Conservation (phyloP, 1,139 yeast genomes). For the Scheffersomyces segobiensis region DNA sequence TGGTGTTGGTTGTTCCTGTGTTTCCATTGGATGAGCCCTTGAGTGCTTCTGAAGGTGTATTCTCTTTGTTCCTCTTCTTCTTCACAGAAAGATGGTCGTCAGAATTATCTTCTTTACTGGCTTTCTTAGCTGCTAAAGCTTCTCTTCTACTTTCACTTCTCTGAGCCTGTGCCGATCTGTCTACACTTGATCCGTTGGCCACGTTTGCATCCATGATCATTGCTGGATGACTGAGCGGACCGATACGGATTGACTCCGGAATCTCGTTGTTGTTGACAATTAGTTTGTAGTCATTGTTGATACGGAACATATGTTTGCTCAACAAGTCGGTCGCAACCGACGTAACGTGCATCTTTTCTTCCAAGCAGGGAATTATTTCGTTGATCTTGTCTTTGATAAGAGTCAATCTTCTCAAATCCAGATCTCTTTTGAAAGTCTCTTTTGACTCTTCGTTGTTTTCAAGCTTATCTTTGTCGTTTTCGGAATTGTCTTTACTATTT, state of each 20-base stretch:
- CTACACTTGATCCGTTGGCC: conserved; percentile 29
- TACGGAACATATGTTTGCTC: conserved; percentile 64
- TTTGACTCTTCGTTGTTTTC: conserved; percentile 1
- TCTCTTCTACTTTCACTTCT: conserved; percentile 85
- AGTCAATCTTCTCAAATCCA: conserved; percentile 20
- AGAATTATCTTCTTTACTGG: conserved; percentile 43
- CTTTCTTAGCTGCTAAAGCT: conserved; percentile 86
- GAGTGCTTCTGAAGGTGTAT: conserved; percentile 10
- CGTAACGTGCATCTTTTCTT: conserved; percentile 97
- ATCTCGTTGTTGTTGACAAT: conserved; percentile 73
- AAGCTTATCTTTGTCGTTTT: conserved; percentile 5
- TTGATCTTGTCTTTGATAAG: conserved; percentile 50
- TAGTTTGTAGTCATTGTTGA: conserved; percentile 76
- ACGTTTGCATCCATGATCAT: conserved; percentile 57
- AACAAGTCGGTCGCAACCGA: conserved; percentile 84
- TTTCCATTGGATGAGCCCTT: conserved; percentile 3
- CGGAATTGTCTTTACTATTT: conserved; percentile 29
- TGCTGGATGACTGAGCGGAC: conserved; percentile 90
- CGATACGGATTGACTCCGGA: conserved; percentile 63
- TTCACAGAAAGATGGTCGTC: conserved; percentile 27
- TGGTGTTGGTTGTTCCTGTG: conserved; percentile 9
- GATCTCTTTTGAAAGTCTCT: conserved; percentile 3
- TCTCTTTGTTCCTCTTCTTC: conserved; percentile 29
- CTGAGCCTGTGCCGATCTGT: conserved; percentile 65
- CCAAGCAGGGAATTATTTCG: conserved; percentile 88